Percentiles rank a stretch among this genome's conserved stretches.
These are phyloP conservation scores for Andrographis paniculata DNA, from an alignment of 305 asterid genomes.

Conservation along the genomic window DNA sequence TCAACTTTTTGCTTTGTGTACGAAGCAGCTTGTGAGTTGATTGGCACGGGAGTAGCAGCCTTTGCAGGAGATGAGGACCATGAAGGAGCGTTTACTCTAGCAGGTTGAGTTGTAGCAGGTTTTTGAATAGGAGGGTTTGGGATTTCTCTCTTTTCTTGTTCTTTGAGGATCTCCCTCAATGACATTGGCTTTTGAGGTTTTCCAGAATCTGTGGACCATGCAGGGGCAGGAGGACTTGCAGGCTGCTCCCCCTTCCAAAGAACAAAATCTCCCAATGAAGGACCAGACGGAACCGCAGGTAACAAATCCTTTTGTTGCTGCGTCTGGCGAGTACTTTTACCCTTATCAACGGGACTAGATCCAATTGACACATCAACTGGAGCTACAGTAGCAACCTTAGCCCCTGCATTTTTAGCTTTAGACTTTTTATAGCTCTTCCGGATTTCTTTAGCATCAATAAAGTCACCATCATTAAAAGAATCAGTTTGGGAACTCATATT, in stretches of 20 bases:
- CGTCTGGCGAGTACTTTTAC: constrained; percentile 42
- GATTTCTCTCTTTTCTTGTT: constrained; percentile 51
- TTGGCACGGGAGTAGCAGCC: constrained; percentile 38
- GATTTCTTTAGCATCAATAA: constrained; percentile 72
- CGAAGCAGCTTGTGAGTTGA: constrained; percentile 32
- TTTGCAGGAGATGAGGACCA: constrained; percentile 60
- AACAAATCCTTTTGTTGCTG: constrained; percentile 52
- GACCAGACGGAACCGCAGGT: constrained; percentile 66
- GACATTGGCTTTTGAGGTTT: constrained; percentile 55
- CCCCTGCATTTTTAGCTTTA: constrained; percentile 52
- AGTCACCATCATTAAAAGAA: constrained; percentile 34
- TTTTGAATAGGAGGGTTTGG: constrained; percentile 43
- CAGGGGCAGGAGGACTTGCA: constrained; percentile 52
- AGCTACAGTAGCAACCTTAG: constrained; percentile 35
- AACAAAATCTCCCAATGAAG: constrained; percentile 83
- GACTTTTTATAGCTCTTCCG: constrained; percentile 72
- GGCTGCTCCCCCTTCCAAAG: constrained; percentile 73
- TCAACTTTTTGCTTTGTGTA: constrained; percentile 47
- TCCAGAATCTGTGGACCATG: constrained; percentile 67
- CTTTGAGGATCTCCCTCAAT: constrained; percentile 75
- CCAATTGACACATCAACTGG: constrained; percentile 32
- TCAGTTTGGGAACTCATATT: constrained; percentile 26
- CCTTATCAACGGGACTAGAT: constrained; percentile 51
- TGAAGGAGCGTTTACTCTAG: constrained; percentile 41
- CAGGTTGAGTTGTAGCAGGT: constrained; percentile 35